Conservation (phyloP, 345 rosid genomes). For the Salix caprea region DNA sequence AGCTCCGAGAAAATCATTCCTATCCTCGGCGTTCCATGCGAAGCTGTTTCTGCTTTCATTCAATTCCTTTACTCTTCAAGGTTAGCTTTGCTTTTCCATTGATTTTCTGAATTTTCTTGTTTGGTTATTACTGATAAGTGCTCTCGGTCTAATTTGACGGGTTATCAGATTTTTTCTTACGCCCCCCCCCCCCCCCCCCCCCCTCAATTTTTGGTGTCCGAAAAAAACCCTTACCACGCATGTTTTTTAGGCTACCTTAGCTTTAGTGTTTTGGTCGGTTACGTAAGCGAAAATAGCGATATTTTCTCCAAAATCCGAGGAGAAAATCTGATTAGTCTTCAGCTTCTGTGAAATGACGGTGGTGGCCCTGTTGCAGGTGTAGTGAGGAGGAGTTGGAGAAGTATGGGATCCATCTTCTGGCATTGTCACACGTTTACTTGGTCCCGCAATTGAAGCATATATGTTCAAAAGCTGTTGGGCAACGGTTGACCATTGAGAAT, state of each 20-base stretch:
- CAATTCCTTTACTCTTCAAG: constrained; percentile 62
- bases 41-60: constrained; percentile 66
- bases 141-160: constrained; percentile 6
- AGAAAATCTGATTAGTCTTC: neutral
- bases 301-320: neutral
- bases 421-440: constrained; percentile 70
- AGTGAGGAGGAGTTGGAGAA: constrained; percentile 56
- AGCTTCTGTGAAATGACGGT: constrained; percentile 8
- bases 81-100: constrained; percentile 26
- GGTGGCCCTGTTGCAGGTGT: constrained; percentile 37
- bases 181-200: no score
- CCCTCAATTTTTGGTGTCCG: neutral
- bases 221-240: neutral
- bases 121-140: neutral
- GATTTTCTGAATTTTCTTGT: neutral
- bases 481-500: constrained; percentile 53
- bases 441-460: constrained; percentile 64
- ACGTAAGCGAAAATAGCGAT: neutral
- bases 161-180: neutral
- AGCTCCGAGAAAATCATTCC: constrained; percentile 51
- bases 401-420: constrained; percentile 68
- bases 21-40: constrained; percentile 77
- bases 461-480: constrained; percentile 44
- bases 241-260: neutral
- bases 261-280: neutral